Conservation (phyloP, 2,329 filamentous ascomycete genomes). For the Hysterium pulicare region DNA sequence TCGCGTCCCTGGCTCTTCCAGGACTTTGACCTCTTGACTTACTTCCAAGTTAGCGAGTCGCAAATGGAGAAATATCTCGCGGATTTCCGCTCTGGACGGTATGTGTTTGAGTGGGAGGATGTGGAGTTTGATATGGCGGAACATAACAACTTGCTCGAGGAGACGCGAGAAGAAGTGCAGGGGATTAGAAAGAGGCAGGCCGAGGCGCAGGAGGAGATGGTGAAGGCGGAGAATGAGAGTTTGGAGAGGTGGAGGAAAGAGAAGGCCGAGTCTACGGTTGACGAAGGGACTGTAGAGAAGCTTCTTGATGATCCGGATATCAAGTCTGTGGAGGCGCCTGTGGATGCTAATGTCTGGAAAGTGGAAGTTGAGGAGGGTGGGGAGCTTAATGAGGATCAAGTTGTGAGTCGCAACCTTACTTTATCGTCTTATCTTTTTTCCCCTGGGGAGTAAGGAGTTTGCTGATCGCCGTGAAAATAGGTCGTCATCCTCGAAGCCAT, state of each 20-base stretch:
- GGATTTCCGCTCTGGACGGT: constrained; percentile 50
- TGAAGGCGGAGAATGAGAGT: constrained; percentile 46
- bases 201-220: constrained; percentile 48
- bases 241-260: constrained; percentile 43
- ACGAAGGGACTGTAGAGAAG: constrained; percentile 48
- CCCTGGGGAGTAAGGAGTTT: no score
- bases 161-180: constrained; percentile 48
- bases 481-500: constrained; percentile 46
- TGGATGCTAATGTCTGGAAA: constrained; percentile 48
- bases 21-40: constrained; percentile 56
- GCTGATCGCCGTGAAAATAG: no score
- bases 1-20: constrained; percentile 54
- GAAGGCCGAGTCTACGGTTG: constrained; percentile 43
- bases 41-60: constrained; percentile 51
- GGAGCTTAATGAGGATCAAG: constrained; percentile 28
- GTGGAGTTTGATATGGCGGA: constrained; percentile 54
- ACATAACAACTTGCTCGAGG: constrained; percentile 49
- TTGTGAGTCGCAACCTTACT: no score
- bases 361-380: constrained; percentile 40
- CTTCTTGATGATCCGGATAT: constrained; percentile 45
- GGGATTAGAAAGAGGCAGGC: constrained; percentile 46
- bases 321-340: constrained; percentile 39
- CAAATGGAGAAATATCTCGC: constrained; percentile 51
- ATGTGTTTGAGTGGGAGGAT: constrained; percentile 51
- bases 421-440: no score